These are phyloP conservation scores for Aplosporella prunicola DNA, from an alignment of 2,329 filamentous ascomycete genomes.

Conservation along the genomic window DNA sequence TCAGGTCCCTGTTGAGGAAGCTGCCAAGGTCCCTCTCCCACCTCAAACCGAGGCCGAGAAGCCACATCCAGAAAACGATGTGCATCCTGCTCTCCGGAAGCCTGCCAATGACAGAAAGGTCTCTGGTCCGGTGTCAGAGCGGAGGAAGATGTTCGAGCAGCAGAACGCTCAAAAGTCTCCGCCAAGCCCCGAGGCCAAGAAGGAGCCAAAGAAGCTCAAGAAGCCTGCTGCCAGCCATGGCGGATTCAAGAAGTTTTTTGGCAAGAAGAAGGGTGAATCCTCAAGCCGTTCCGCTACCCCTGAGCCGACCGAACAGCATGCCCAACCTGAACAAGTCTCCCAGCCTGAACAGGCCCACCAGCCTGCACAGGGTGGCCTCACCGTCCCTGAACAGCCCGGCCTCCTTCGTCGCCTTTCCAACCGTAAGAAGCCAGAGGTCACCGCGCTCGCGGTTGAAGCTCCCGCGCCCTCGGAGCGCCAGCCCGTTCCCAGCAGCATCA, in stretches of 20 bases:
- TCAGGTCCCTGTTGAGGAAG: constrained; percentile 12
- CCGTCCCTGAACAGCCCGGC: too few species aligned
- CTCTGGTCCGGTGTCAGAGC: constrained; percentile 5
- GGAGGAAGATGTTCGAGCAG: constrained; percentile 8
- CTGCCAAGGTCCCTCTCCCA: constrained; percentile 27
- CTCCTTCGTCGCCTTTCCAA: too few species aligned
- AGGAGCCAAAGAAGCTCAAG: constrained; percentile 28
- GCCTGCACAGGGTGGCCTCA: too few species aligned
- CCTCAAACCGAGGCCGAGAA: constrained; percentile 24
- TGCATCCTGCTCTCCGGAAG: constrained; percentile 35
- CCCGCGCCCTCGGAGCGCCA: not conserved
- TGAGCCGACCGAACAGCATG: too few species aligned
- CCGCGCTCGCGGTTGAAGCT: too few species aligned
- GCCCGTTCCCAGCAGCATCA: constrained; percentile 8
- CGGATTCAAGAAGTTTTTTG: constrained; percentile 32
- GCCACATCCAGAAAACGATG: constrained; percentile 17
- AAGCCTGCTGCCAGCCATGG: constrained; percentile 22
- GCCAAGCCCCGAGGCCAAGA: constrained; percentile 15
- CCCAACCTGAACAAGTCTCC: not conserved
- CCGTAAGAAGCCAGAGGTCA: too few species aligned
- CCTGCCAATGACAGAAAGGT: constrained; percentile 11
- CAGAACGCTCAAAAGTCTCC: constrained; percentile 1
- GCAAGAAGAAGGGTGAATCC: constrained; percentile 24
- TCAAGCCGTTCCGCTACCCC: constrained; percentile 3
- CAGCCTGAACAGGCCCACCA: not conserved